phyloP scores from a whole-genome alignment of 2,329 filamentous ascomycete genomes.

The Fusarium austroafricanum region DNA sequence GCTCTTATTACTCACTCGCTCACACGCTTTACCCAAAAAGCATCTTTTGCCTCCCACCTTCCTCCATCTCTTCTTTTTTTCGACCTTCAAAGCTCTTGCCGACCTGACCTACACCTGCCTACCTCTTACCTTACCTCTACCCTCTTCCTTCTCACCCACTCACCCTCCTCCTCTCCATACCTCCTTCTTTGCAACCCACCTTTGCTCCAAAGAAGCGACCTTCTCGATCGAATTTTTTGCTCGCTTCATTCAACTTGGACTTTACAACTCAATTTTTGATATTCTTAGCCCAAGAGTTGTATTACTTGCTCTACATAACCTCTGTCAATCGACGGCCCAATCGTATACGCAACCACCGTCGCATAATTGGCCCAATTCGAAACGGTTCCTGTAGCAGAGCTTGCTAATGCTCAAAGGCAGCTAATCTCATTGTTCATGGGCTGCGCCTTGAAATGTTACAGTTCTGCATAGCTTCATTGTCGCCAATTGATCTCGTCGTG shows the following conservation, averaged over 20 bases:
- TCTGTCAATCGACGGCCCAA: slow-evolving; percentile 31
- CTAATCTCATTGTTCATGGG: slow-evolving; percentile 34
- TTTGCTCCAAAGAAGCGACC: slow-evolving; percentile 17
- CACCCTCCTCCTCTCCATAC: slow-evolving; percentile 2
- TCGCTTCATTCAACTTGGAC: slow-evolving; percentile 20
- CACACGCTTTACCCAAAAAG: slow-evolving; percentile 45
- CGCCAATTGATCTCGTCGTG: slow-evolving; percentile 49
- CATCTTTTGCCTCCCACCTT: slow-evolving; percentile 47
- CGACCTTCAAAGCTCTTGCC: slow-evolving; percentile 37
- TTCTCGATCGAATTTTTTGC: slow-evolving; percentile 21
- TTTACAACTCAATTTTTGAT: slow-evolving; percentile 9
- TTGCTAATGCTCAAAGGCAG: slow-evolving; percentile 41
- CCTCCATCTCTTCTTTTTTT: slow-evolving; percentile 39
- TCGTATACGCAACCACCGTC: slow-evolving; percentile 37
- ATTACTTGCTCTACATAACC: slow-evolving; percentile 18
- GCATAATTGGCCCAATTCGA: slow-evolving; percentile 42
- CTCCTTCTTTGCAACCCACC: slow-evolving; percentile 31
- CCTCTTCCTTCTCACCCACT: slow-evolving; percentile 27
- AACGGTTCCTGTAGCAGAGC: slow-evolving; percentile 45
- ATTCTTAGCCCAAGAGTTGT: slow-evolving; percentile 1
- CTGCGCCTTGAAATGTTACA: slow-evolving; percentile 45
- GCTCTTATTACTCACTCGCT: slow-evolving; percentile 42
- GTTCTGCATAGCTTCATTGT: slow-evolving; percentile 37
- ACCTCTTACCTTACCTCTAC: slow-evolving; percentile 11
- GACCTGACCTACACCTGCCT: slow-evolving; percentile 31